Evolutionary conservation across 768 basidiomycete genomes (phyloP), one percentile per base, ranked within the genome.

Genomic region (Mycena galopus): DNA sequence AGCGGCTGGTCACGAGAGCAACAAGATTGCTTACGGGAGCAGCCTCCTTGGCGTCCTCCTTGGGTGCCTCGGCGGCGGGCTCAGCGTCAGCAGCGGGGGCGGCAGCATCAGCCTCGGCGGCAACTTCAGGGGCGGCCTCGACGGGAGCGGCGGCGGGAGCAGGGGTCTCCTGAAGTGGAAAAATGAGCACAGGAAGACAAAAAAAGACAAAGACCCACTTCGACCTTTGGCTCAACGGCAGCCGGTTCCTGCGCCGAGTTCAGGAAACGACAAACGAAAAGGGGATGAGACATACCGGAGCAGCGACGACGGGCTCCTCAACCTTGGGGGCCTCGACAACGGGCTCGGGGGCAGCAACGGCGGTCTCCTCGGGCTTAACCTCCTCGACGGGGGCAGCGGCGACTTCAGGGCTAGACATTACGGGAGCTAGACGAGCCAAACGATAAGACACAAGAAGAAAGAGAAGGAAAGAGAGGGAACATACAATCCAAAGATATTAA

Each of bases 391-490:
- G 79, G 60, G 78, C 83, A 77, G 82, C 78, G 73, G 82, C 79
- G 79, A 81, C 80, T 83, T 92, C 93, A 78, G 91, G 81, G 83
- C 92, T 89, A 88, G 94, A 95, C 94, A 96, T 95, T 94, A 94
- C 90, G 84, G 85, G 83, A 86, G 89, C 89, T 91, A 81, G 47
- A 69, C 73, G 67, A 73, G 72, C 62, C 1, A 30, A 57, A n/a
- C n/a, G 74, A 76, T 75, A 75, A 59, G 66, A 62, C 51, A 44
- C 66, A 47, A 65, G 64, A 33, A 30, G 42, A 77, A 51, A 23
- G 72, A 64, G 32, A 65, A 72, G 65, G 65, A 56, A 70, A 65
- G 74, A 86, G 83, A 81, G 84, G 83, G 86, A 84, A 83, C 87
- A 85, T 81, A 82, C 67, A 73, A 47, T 44, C 65, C 33, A 73